Conservation (phyloP, 257 asterid genomes). For the Primulina eburnea region DNA sequence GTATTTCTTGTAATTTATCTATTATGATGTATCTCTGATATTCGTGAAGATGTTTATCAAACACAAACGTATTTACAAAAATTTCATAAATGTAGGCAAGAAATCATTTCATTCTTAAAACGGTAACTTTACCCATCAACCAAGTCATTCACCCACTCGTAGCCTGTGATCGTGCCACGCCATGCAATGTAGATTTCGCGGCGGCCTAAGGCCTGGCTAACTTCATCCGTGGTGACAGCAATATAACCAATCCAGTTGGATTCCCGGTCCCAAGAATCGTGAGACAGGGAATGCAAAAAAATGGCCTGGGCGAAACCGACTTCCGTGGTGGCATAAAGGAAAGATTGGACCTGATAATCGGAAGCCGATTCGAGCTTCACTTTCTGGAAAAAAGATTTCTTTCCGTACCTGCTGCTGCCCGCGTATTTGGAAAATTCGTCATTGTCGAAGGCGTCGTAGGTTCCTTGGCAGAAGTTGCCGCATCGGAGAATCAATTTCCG, state of each 20-base stretch:
- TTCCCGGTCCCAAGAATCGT: conserved; percentile 46
- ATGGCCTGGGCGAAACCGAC: conserved; percentile 27
- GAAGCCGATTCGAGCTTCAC: conserved; percentile 52
- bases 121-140: not conserved
- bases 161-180: conserved; percentile 40
- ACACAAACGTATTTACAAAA: too few species aligned
- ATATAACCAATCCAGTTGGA: conserved; percentile 58
- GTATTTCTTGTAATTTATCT: too few species aligned
- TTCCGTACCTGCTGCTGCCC: conserved; percentile 80
- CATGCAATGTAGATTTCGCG: conserved; percentile 43
- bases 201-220: conserved; percentile 35
- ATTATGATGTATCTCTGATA: too few species aligned
- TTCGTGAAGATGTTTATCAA: too few species aligned
- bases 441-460: conserved; percentile 87
- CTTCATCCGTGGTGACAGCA: conserved; percentile 41
- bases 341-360: conserved; percentile 27
- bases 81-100: too few species aligned
- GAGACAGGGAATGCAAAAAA: conserved; percentile 37
- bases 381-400: conserved; percentile 58
- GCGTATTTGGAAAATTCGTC: conserved; percentile 74
- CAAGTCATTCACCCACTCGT: conserved; percentile 43
- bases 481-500: conserved; percentile 73
- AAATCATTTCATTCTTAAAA: too few species aligned
- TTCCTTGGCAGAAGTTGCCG: conserved; percentile 86
- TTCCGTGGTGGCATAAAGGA: conserved; percentile 42